Conservation (phyloP, 495 filamentous ascomycete genomes). For the Xylaria bambusicola region DNA sequence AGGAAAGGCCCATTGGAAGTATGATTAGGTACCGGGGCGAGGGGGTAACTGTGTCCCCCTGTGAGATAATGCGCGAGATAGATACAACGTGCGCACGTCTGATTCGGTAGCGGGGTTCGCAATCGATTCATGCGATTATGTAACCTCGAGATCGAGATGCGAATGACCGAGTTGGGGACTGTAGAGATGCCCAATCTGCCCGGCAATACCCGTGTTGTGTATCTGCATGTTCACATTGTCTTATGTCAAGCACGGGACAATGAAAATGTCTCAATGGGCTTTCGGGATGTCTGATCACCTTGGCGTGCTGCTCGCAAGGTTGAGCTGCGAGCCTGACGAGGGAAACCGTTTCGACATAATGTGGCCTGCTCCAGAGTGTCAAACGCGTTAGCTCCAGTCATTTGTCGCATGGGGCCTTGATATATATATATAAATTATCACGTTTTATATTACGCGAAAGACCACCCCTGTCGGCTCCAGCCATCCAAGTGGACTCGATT, state of each 20-base stretch:
- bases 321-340: slow-evolving; percentile 11
- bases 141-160: slow-evolving; percentile 8
- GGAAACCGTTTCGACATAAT: not conserved
- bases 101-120: not conserved
- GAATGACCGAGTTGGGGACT: not conserved
- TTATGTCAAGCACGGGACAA: not conserved
- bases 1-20: not conserved
- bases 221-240: slow-evolving; percentile 1
- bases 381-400: not conserved
- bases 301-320: not conserved
- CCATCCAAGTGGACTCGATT: not conserved
- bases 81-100: not conserved
- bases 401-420: no score
- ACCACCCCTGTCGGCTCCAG: not conserved
- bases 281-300: not conserved
- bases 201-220: slow-evolving; percentile 7
- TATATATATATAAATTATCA: not conserved
- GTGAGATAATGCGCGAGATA: not conserved
- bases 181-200: slow-evolving; percentile 16
- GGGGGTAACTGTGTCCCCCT: not conserved
- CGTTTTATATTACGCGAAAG: not conserved
- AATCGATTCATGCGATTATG: slow-evolving; percentile 12
- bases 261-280: slow-evolving; percentile 1
- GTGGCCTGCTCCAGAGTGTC: not conserved
- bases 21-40: not conserved